Conservation (phyloP, 2,329 filamentous ascomycete species). For the Rugonectria rugulosa region DNA sequence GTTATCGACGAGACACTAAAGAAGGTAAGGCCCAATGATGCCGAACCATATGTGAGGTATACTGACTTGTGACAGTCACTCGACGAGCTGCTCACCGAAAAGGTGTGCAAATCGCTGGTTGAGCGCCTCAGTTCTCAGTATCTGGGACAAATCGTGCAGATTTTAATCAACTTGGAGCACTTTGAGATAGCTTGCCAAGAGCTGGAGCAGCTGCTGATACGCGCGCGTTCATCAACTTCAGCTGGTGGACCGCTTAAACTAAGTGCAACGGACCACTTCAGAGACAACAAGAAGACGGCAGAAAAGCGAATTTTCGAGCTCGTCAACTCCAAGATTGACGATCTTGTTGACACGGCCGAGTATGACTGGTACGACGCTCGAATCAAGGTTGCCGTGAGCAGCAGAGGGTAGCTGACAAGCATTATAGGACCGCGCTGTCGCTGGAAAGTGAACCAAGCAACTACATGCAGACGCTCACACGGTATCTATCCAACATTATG, state of each 20-base stretch:
- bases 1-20: constrained; percentile 91
- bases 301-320: constrained; percentile 98
- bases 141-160: constrained; percentile 96
- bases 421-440: constrained; percentile 58
- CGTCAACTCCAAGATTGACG: constrained; percentile 98
- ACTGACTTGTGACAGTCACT: constrained; percentile 68
- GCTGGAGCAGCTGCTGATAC: constrained; percentile 84
- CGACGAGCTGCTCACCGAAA: constrained; percentile 92
- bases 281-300: constrained; percentile 90
- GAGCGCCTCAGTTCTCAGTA: constrained; percentile 92
- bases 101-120: constrained; percentile 90
- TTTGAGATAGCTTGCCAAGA: constrained; percentile 94
- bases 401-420: constrained; percentile 24
- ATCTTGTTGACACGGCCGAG: constrained; percentile 94
- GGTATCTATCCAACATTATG: constrained; percentile 96
- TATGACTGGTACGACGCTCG: constrained; percentile 78
- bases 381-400: neutral
- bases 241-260: constrained; percentile 82
- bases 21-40: constrained; percentile 58
- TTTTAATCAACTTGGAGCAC: constrained; percentile 95
- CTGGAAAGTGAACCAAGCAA: constrained; percentile 78
- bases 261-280: constrained; percentile 85
- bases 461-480: constrained; percentile 95
- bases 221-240: constrained; percentile 82
- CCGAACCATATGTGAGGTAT: too few species aligned